phyloP scores from a whole-genome alignment of 1,284 basidiomycete species.

The Exobasidium cylindrosporum region DNA sequence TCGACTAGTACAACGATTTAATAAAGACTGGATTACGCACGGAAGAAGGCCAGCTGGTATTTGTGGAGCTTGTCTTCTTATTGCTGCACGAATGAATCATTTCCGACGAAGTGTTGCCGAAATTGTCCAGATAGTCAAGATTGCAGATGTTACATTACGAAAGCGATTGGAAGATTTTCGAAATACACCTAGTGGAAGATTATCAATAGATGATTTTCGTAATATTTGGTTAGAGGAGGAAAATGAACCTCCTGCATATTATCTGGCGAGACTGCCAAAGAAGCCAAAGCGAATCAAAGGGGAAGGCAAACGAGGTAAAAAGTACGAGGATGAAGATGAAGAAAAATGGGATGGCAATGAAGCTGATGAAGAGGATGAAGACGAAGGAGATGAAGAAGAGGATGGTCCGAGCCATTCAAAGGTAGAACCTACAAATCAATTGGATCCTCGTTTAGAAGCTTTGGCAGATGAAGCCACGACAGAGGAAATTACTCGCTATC shows the following conservation, averaged over 20 bases:
- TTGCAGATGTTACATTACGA: conserved; percentile 87
- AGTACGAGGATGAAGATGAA: neutral
- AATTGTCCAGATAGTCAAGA: conserved; percentile 91
- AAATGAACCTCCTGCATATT: conserved; percentile 75
- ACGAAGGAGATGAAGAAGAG: conserved; percentile 49
- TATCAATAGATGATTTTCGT: conserved; percentile 88
- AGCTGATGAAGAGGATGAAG: conserved; percentile 41
- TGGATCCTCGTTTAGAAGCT: conserved; percentile 36
- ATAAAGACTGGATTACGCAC: conserved; percentile 94
- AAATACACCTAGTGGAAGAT: conserved; percentile 75
- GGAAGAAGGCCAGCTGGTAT: conserved; percentile 94
- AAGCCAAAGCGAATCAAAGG: conserved; percentile 60
- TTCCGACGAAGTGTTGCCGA: conserved; percentile 89
- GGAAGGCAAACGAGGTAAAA: conserved; percentile 21
- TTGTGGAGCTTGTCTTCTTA: conserved; percentile 88
- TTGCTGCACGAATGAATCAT: conserved; percentile 98
- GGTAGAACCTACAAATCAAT: conserved; percentile 59
- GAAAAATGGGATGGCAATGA: conserved; percentile 40
- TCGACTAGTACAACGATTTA: conserved; percentile 88
- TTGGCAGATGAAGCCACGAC: conserved; percentile 45
- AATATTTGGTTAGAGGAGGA: conserved; percentile 87
- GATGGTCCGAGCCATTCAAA: conserved; percentile 54
- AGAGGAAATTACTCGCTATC: conserved; percentile 40
- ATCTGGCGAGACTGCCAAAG: conserved; percentile 67
- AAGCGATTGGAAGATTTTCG: conserved; percentile 96